Evolutionary conservation across 1,284 basidiomycete genomes (phyloP).

Genomic region (Leccinum subfulvum): DNA sequence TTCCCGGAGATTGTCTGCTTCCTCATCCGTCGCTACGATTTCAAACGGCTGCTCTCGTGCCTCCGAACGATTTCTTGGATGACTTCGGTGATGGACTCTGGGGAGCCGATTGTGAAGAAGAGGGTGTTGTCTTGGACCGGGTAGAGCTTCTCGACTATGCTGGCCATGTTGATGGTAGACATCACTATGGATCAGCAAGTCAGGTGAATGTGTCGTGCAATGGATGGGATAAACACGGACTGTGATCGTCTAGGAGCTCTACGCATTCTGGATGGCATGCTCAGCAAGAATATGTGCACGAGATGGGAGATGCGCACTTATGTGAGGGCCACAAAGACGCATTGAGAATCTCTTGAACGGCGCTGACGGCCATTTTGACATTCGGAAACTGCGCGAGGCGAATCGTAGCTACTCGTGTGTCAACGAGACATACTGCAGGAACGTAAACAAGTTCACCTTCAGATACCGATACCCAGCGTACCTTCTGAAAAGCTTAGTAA

Average conservation of each 20-base stretch:
- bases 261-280: constrained; percentile 63
- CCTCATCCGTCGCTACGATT: constrained; percentile 74
- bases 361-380: constrained; percentile 64
- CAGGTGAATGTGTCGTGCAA: background rate
- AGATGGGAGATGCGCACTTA: constrained; percentile 42
- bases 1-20: constrained; percentile 83
- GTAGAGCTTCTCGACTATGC: constrained; percentile 57
- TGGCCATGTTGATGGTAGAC: constrained; percentile 70
- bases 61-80: constrained; percentile 62
- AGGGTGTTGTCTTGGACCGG: constrained; percentile 75
- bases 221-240: constrained; percentile 34
- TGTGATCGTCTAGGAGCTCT: constrained; percentile 75
- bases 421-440: background rate
- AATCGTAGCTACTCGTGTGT: constrained; percentile 58
- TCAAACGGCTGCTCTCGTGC: constrained; percentile 72
- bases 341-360: constrained; percentile 78
- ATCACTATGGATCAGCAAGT: constrained; percentile 51
- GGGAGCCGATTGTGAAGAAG: constrained; percentile 85
- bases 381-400: constrained; percentile 71
- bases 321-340: constrained; percentile 55
- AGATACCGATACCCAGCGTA: constrained; percentile 74
- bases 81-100: constrained; percentile 55
- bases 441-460: constrained; percentile 45
- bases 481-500: constrained; percentile 84
- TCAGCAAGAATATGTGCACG: constrained; percentile 8